Evolutionary conservation across 352 stramenopile species (phyloP), one percentile per base, ranked within the genome.

Genomic region (Pythium guiyangense): DNA sequence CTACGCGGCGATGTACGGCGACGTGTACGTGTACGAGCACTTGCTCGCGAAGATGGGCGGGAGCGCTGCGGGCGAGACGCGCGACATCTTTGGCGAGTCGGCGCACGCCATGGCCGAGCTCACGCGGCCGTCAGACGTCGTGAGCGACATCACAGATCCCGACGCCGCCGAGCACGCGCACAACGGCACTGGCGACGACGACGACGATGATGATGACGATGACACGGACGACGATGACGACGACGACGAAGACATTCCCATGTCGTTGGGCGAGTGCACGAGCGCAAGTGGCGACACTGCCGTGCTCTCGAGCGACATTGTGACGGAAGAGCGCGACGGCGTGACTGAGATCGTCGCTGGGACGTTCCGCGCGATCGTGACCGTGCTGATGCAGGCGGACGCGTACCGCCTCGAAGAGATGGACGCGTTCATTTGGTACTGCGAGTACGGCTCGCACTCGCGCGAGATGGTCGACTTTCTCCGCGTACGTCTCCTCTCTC

Each of bases 51-150:
- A 84, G 56, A 82, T 89, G 68, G 70, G 59, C 4, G 57, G 66
- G 17, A 48, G 70, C 5, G 46, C 54, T 6, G 77, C 80, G 49
- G 62, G 62, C 9, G 70, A 88, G 46, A 67, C 70, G 3, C 70
- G 74, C n/a, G 85, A 95, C 57, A 70, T 95, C 22, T 85, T 72
- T 49, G 85, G 85, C n/a, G 71, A 84, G 37, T 78, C 80, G 4
- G 73, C 81, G 14, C 57, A 59, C 12, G 65, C 66, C 27, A 80
- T 93, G 61, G 64, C 62, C 0, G 67, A 81, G 52, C 66, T 65
- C 25, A 83, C 62, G 53, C 69, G 67, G 8, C 64, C 59, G 55
- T 66, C 71, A 9, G 62, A 63, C 9, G 22, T 45, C 20, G 59
- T 60, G 14, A 70, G 49, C 35, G 66, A 55, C 42, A 51, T 60